Base-by-base conservation (phyloP, 441 rosid genomes). In the Populus tomentosa region DNA sequence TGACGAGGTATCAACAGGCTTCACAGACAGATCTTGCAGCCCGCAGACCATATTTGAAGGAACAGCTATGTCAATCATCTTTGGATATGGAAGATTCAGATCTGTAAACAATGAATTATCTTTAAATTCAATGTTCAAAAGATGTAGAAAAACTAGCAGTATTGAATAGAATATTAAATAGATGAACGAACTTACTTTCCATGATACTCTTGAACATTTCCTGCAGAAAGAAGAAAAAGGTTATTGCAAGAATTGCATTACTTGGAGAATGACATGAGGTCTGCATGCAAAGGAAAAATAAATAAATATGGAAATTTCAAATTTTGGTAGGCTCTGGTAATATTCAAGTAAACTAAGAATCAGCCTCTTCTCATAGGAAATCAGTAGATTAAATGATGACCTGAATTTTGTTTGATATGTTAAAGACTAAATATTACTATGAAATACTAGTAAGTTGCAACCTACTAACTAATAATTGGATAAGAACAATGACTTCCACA, bases 11-110 rank as follows among this genome's bases (percentile, higher is more conserved):
- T 59, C 75, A 71, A 61, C 80, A 53, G 78, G 84, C 85, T 85
- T 81, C 69, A 76, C 83, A 72, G 81, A 30, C 65, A 77, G 63
- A 76, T 89, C 97, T 88, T 95, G 99, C 88, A 95, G 82, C 67
- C 98, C 98, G 73, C 98, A 95, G 11, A 87, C 91, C 93, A 94
- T 73, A 77, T 94, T 95, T 76, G 92, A 89, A 50, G 94, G 97
- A 68, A 92, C 90, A 30, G 98, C 97, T 59, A 90, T 77, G 80
- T 94, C 97, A 65, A 95, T 92, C 97, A 92, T 92, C 89, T 91
- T 92, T 32, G 99, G 99, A 84, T 92, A 92, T 71, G 93, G 64
- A 74, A 95, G 87, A 67, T 90, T 91, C 69, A 95, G 84, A 89
- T 91, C 98, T 95, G 86, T 78, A 66, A 32, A 66, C 33, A 13